Percentiles rank a stretch among this genome's conserved stretches.
These are phyloP conservation scores for Lachnellula suecica DNA, from an alignment of 2,329 filamentous ascomycete genomes.

Conservation along the genomic window DNA sequence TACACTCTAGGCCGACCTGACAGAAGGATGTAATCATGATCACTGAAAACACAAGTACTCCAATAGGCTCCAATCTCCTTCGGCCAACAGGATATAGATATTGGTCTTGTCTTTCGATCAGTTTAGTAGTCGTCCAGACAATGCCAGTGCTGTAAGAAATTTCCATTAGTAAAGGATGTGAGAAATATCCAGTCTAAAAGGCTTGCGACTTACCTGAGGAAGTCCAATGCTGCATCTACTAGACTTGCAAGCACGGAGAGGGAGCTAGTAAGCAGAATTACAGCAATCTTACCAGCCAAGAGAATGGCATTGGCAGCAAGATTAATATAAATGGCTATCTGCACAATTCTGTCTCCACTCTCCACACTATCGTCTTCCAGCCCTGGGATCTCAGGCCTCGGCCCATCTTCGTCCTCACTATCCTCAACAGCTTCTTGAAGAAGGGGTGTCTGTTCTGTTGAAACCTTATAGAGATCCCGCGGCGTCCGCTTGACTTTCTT, in stretches of 20 bases:
- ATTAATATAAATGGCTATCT: constrained; percentile 78
- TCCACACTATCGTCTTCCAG: constrained; percentile 73
- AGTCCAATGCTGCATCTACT: constrained; percentile 59
- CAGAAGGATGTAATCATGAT: constrained; percentile 64
- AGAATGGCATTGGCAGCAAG: constrained; percentile 59
- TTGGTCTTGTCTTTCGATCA: constrained; percentile 48
- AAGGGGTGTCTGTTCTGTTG: constrained; percentile 66
- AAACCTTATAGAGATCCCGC: constrained; percentile 75
- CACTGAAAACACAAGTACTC: constrained; percentile 62
- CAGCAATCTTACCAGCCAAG: constrained; percentile 53
- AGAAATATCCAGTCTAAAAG: too few relatives aligned
- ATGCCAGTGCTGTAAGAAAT: constrained; percentile 49
- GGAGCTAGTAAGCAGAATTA: constrained; percentile 54
- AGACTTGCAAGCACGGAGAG: constrained; percentile 61
- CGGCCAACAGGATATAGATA: constrained; percentile 55
- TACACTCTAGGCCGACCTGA: constrained; percentile 61
- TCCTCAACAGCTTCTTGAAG: constrained; percentile 32
- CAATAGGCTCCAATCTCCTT: constrained; percentile 57
- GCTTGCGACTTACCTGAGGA: constrained; percentile 36
- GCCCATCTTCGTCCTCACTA: constrained; percentile 43
- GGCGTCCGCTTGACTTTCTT: constrained; percentile 75
- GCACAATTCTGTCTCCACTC: constrained; percentile 73
- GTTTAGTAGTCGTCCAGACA: constrained; percentile 57
- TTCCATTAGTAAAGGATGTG: not conserved
- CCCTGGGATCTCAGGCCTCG: constrained; percentile 62